These are phyloP conservation scores for Dioscorea dumetorum DNA, from an alignment of 106 monocot species.

Conservation along the genomic window DNA sequence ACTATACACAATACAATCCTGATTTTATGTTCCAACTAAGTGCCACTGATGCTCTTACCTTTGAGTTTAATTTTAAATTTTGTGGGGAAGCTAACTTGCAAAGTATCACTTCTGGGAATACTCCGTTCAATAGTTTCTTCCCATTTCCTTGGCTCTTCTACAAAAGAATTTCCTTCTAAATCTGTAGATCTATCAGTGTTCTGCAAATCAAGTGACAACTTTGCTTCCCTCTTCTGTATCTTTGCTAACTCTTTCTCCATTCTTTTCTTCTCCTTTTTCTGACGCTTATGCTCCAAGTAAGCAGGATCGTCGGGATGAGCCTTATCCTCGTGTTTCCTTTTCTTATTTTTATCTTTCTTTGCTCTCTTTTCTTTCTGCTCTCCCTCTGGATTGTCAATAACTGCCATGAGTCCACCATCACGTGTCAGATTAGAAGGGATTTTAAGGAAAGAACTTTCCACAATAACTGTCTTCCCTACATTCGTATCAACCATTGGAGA, in stretches of 20 bases:
- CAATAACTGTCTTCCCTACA: constrained; percentile 9
- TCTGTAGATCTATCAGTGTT: constrained; percentile 1
- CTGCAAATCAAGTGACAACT: constrained; percentile 2
- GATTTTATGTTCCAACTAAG: no score
- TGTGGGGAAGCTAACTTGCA: constrained; percentile 11
- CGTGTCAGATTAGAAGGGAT: background rate
- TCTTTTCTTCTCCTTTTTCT: constrained; percentile 80
- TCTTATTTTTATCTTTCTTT: constrained; percentile 44
- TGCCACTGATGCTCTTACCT: constrained; percentile 4
- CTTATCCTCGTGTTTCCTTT: constrained; percentile 39
- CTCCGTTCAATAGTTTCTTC: constrained; percentile 10
- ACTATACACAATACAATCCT: no score
- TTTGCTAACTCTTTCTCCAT: constrained; percentile 61
- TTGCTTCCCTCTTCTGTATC: constrained; percentile 14
- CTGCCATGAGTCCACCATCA: constrained; percentile 5
- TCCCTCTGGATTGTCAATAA: constrained; percentile 16
- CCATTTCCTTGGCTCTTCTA: constrained; percentile 7
- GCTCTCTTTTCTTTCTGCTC: constrained; percentile 48
- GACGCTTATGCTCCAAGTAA: constrained; percentile 78
- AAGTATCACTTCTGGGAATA: constrained; percentile 8
- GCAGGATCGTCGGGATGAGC: constrained; percentile 37
- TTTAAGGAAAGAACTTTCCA: constrained; percentile 5
- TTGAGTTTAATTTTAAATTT: constrained; percentile 73
- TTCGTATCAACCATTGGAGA: constrained; percentile 15
- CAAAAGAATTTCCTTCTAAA: constrained; percentile 3